Base-by-base conservation (phyloP, 2,329 filamentous ascomycete genomes). In the Taxawa tesnikishii region DNA sequence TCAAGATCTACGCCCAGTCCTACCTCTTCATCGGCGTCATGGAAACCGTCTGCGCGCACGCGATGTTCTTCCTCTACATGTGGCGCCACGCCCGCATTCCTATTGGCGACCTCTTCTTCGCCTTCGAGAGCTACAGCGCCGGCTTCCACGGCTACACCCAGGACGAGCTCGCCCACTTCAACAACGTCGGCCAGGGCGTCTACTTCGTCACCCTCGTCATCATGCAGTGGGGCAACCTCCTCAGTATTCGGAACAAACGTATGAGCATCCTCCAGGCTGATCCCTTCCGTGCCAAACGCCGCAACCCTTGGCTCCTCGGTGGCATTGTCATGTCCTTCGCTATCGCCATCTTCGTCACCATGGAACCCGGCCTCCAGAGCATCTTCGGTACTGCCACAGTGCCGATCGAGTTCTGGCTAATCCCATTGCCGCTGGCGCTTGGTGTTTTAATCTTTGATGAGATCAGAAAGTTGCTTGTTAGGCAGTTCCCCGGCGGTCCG, bases 11-110 rank as follows among this genome's bases (percentile, higher is more conserved):
- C 43, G 53, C 48, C 1, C 67, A 71, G 29, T 56, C 65, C 0
- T 71, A 71, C 39, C 55, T 68, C 3, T 68, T 71, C 38, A 60
- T 62, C 2, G 67, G 67, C 17, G 56, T 60, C 21, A 62, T 70
- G 55, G 67, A 71, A 38, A 63, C 66, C 0, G 36, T 63, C 33
- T 58, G 51, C 4, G 65, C 67, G 0, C 65, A 69, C 34, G 37
- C 59, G 39, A 70, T 71, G 67, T 70, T 63, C 48, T 71, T 69
- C 51, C 40, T 68, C 0, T 71, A 70, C 53, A 59, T 64, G 55
- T 67, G 57, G 49, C 55, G 47, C 9, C 46, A 62, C 26, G 64
- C 66, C 1, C 55, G 59, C 5, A 67, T 72, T 21, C 60, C 67
- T 0, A 50, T 65, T 27, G 44, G 46, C 9, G 54, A 61, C 5